Percentiles rank a stretch among this genome's conserved stretches.
These are phyloP conservation scores for Penicillium hesseltinei DNA, from an alignment of 2,329 filamentous ascomycete species.

Conservation along the genomic window DNA sequence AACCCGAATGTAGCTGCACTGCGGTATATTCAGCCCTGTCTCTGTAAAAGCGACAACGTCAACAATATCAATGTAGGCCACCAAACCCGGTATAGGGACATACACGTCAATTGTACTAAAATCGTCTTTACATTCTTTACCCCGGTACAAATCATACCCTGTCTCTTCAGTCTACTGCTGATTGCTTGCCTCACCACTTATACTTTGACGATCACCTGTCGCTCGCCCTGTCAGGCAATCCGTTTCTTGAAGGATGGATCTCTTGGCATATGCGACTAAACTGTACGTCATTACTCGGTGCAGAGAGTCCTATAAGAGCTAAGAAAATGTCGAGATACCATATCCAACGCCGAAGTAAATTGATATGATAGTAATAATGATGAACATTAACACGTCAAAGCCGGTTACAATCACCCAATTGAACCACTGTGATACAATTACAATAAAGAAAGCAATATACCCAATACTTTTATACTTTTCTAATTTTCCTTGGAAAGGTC, in stretches of 20 bases:
- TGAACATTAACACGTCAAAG: background rate
- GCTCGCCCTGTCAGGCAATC: background rate
- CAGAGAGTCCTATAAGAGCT: background rate
- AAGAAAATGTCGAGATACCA: background rate
- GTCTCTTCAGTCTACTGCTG: background rate
- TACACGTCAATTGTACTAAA: background rate
- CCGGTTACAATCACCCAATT: background rate
- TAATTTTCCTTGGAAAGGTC: background rate
- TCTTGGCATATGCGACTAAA: background rate
- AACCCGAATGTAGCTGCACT: background rate
- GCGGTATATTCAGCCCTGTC: too few relatives aligned
- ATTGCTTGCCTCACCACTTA: conserved; percentile 4
- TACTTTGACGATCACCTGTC: conserved; percentile 10
- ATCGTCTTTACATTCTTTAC: background rate
- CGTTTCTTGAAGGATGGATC: background rate
- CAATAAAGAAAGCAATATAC: background rate
- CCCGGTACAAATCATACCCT: conserved; percentile 15
- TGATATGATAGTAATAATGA: background rate
- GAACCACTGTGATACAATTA: background rate
- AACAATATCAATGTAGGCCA: too few relatives aligned
- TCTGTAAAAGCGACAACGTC: background rate
- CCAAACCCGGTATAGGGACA: background rate
- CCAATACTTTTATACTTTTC: background rate
- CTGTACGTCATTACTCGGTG: background rate
- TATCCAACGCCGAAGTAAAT: background rate